Conservation (phyloP, 2,329 filamentous ascomycete genomes). For the Epichloe sylvatica region DNA sequence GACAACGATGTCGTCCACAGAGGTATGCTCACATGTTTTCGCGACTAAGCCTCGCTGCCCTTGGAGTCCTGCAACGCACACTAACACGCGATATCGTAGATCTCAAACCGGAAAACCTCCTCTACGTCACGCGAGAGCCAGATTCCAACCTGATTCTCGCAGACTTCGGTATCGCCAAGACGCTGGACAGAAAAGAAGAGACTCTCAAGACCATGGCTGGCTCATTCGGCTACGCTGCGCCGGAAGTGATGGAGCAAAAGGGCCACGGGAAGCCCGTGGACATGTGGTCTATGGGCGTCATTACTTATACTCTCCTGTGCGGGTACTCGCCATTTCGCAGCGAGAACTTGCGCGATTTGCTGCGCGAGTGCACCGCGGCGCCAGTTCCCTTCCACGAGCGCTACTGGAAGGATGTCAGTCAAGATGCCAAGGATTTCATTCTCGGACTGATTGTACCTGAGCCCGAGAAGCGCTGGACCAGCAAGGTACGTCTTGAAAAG, state of each 20-base stretch:
- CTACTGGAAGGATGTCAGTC: slow-evolving; percentile 96
- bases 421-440: slow-evolving; percentile 93
- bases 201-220: slow-evolving; percentile 97
- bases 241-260: slow-evolving; percentile 96
- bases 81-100: slow-evolving; percentile 38
- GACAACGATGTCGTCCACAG: slow-evolving; percentile 89
- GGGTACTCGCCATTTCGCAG: slow-evolving; percentile 97
- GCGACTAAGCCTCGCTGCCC: not conserved
- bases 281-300: slow-evolving; percentile 98
- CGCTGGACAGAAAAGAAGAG: slow-evolving; percentile 79
- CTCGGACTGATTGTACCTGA: slow-evolving; percentile 63
- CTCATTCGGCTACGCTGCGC: slow-evolving; percentile 93
- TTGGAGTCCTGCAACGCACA: too few relatives aligned
- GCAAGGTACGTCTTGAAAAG: slow-evolving; percentile 41
- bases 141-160: slow-evolving; percentile 83
- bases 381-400: slow-evolving; percentile 89
- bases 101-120: slow-evolving; percentile 92
- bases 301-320: slow-evolving; percentile 94
- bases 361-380: slow-evolving; percentile 79
- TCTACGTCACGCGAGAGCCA: slow-evolving; percentile 68
- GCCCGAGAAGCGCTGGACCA: slow-evolving; percentile 62
- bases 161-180: slow-evolving; percentile 98
- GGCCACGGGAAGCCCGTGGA: slow-evolving; percentile 97
- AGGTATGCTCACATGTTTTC: slow-evolving; percentile 41
- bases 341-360: slow-evolving; percentile 82